Conservation (phyloP, 2,329 filamentous ascomycete genomes). For the Aureobasidium leucospermi region DNA sequence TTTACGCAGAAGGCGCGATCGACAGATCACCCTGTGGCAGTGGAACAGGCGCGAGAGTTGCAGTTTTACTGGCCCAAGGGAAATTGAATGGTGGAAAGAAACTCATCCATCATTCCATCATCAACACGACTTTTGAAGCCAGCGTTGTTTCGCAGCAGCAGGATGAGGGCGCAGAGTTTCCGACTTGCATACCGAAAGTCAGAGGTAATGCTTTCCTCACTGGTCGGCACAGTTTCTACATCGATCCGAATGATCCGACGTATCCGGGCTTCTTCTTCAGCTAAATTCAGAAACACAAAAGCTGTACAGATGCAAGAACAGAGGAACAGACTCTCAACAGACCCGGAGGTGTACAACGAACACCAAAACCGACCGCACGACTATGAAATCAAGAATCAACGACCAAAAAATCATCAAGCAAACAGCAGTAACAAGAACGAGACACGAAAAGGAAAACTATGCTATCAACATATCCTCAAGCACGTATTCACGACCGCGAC, state of each 20-base stretch:
- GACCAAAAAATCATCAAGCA: too few relatives aligned
- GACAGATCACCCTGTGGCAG: conserved; percentile 36
- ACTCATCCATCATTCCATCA: conserved; percentile 10
- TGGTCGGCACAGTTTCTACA: conserved; percentile 10
- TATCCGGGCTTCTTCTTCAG: conserved; percentile 14
- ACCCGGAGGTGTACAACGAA: too few relatives aligned
- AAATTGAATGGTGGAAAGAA: conserved; percentile 2
- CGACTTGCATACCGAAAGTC: conserved; percentile 2
- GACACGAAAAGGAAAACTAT: too few relatives aligned
- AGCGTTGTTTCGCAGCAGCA: not conserved
- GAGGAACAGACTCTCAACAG: too few relatives aligned
- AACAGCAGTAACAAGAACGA: too few relatives aligned
- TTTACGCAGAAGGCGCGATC: conserved; percentile 38
- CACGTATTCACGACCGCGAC: too few relatives aligned
- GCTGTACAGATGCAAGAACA: too few relatives aligned
- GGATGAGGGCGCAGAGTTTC: not conserved
- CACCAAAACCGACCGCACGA: too few relatives aligned
- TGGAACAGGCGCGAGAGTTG: conserved; percentile 26
- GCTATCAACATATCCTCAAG: too few relatives aligned
- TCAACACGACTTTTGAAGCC: conserved; percentile 11
- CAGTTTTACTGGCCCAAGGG: conserved; percentile 13
- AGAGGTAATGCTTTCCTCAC: conserved; percentile 8
- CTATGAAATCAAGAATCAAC: too few relatives aligned
- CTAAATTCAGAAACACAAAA: not conserved
- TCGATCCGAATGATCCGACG: conserved; percentile 6